Percentiles rank a stretch among this genome's conserved stretches.
These are phyloP conservation scores for Elaeis guineensis DNA, from an alignment of 176 grass and related monocot species.

Conservation along the genomic window DNA sequence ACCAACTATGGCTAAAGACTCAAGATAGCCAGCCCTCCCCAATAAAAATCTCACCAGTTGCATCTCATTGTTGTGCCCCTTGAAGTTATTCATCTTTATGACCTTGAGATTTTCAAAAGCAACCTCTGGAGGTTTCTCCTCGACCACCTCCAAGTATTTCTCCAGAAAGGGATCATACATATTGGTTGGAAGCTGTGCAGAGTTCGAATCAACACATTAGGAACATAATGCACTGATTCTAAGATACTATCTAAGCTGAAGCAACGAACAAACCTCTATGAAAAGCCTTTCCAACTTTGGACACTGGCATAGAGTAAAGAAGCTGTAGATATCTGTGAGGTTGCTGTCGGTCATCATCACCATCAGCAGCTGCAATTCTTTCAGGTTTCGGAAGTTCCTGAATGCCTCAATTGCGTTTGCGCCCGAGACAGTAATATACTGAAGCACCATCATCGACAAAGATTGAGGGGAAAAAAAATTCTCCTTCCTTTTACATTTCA, in stretches of 20 bases:
- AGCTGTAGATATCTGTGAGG: slow-evolving; percentile 66
- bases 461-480: not conserved
- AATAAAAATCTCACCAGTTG: slow-evolving; percentile 61
- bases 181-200: slow-evolving; percentile 53
- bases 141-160: slow-evolving; percentile 55
- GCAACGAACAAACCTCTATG: slow-evolving; percentile 46
- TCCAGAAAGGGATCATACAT: slow-evolving; percentile 47
- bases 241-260: no score
- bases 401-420: slow-evolving; percentile 11
- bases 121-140: slow-evolving; percentile 60
- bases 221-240: no score
- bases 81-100: slow-evolving; percentile 81
- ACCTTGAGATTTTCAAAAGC: slow-evolving; percentile 57
- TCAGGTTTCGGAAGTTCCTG: slow-evolving; percentile 40
- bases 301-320: slow-evolving; percentile 57
- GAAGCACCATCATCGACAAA: slow-evolving; percentile 19
- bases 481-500: not conserved
- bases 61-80: slow-evolving; percentile 70
- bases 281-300: slow-evolving; percentile 63
- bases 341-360: slow-evolving; percentile 72
- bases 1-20: slow-evolving; percentile 42
- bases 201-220: no score
- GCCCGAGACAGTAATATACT: no score
- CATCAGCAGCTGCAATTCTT: slow-evolving; percentile 77
- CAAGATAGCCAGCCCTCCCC: slow-evolving; percentile 37